These are phyloP conservation scores for Nannochloropsis oceanica DNA, from an alignment of 108 stramenopile species.

Conservation along the genomic window DNA sequence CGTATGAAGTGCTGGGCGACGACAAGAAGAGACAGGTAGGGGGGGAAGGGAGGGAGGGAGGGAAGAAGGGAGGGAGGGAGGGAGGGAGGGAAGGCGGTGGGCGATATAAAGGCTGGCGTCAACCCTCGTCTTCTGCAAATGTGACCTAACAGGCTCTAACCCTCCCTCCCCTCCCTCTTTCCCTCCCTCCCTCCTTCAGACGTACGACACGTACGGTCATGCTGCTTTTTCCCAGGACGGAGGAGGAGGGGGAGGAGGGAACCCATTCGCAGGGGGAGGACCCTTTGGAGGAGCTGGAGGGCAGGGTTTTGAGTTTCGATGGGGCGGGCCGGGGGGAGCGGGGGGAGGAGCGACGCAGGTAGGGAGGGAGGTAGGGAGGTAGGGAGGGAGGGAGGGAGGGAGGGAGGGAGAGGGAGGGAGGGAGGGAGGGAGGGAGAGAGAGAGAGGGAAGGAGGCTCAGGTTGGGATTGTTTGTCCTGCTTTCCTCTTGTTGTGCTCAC, in stretches of 20 bases:
- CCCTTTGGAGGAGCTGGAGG: not conserved
- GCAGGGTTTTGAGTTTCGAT: not conserved
- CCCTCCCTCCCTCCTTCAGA: not conserved
- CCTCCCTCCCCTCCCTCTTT: not conserved
- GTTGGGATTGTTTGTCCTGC: not conserved
- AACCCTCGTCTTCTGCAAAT: not conserved
- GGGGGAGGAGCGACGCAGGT: not conserved
- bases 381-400: conserved; percentile 50
- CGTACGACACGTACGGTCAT: conserved; percentile 16
- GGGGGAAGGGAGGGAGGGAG: conserved; percentile 9
- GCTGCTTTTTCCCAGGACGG: not conserved
- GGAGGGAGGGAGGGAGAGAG: conserved; percentile 3
- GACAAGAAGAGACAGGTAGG: conserved; percentile 53
- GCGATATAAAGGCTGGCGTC: not conserved
- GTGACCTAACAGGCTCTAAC: not conserved
- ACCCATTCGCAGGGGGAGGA: no score
- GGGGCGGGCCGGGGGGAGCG: not conserved
- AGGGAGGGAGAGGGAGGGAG: conserved; percentile 53
- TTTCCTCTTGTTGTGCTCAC: not conserved
- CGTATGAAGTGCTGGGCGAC: conserved; percentile 87
- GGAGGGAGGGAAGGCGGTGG: not conserved
- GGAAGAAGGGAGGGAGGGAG: not conserved
- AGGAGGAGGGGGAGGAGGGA: not conserved
- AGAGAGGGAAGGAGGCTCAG: not conserved
- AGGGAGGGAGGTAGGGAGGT: conserved; percentile 10